These are phyloP conservation scores for Penicillium sp. DNA, from an alignment of 2,329 filamentous ascomycete species.

Conservation along the genomic window DNA sequence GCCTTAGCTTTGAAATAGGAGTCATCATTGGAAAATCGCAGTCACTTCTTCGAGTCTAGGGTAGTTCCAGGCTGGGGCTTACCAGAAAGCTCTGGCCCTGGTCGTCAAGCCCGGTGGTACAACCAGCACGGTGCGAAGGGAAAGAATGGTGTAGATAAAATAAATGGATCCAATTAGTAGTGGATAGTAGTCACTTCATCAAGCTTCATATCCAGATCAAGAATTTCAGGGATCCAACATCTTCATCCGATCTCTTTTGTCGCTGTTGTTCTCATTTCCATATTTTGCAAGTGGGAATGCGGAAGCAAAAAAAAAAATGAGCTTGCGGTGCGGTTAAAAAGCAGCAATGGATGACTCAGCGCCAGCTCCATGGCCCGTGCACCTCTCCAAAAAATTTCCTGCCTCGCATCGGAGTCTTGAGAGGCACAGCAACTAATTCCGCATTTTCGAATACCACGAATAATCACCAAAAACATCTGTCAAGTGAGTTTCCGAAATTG, in stretches of 20 bases:
- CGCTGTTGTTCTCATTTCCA: constrained; percentile 1
- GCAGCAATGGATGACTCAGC: constrained; percentile 26
- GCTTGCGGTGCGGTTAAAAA: constrained; percentile 17
- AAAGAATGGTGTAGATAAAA: constrained; percentile 9
- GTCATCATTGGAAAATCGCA: constrained; percentile 52
- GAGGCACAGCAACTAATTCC: constrained; percentile 24
- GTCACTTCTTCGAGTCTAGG: constrained; percentile 18
- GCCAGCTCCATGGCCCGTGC: constrained; percentile 19
- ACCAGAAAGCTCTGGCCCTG: constrained; percentile 28
- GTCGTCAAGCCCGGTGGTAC: constrained; percentile 16
- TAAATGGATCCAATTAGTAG: constrained; percentile 20
- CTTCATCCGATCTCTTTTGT: constrained; percentile 21
- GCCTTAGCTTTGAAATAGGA: constrained; percentile 50
- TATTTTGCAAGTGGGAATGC: constrained; percentile 13
- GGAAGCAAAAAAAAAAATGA: constrained; percentile 13
- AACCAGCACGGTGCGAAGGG: constrained; percentile 14
- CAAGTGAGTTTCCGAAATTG: constrained; percentile 33
- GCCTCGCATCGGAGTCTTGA: constrained; percentile 20
- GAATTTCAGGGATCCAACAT: constrained; percentile 20
- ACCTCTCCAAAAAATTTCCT: constrained; percentile 25
- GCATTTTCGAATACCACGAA: constrained; percentile 4
- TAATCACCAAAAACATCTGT: constrained; percentile 9
- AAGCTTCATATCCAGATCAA: constrained; percentile 23
- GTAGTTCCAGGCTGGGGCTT: constrained; percentile 26
- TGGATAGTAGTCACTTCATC: constrained; percentile 17